These are phyloP conservation scores for Pseudonitzschia delicatissima DNA, from an alignment of 108 stramenopile species.

Conservation along the genomic window DNA sequence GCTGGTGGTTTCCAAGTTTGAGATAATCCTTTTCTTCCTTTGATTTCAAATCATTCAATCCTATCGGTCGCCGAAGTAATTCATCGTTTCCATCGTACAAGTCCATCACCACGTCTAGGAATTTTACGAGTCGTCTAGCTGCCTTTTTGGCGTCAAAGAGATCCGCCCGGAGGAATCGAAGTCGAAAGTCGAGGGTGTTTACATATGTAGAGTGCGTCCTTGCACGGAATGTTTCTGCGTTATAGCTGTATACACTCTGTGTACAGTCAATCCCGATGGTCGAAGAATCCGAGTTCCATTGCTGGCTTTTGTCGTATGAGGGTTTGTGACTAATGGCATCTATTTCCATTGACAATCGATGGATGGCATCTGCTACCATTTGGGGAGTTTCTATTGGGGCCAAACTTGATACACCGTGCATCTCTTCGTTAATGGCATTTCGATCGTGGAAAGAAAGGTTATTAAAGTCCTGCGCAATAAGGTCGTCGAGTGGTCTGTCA, in stretches of 20 bases:
- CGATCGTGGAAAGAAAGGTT: constrained; percentile 20
- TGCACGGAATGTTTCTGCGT: background rate
- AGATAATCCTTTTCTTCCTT: constrained; percentile 3
- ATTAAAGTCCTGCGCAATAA: constrained; percentile 22
- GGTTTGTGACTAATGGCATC: constrained; percentile 11
- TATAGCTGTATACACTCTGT: constrained; percentile 2
- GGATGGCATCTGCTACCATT: constrained; percentile 4
- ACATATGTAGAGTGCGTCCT: constrained; percentile 22
- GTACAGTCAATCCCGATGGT: background rate
- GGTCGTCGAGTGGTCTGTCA: constrained; percentile 1
- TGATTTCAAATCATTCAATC: constrained; percentile 3
- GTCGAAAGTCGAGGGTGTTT: constrained; percentile 19
- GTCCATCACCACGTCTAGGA: constrained; percentile 7
- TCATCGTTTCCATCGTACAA: constrained; percentile 12
- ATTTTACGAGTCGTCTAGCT: constrained; percentile 10
- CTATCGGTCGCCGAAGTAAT: background rate
- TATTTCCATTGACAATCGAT: background rate
- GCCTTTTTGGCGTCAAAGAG: constrained; percentile 19
- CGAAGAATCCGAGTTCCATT: background rate
- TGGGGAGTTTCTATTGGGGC: constrained; percentile 14
- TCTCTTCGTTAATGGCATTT: constrained; percentile 27
- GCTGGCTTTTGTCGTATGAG: constrained; percentile 14
- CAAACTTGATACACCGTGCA: constrained; percentile 23
- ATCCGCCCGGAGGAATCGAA: constrained; percentile 22
- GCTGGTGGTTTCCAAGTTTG: background rate